Evolutionary conservation across 805 yeast species (phyloP), one percentile per base, ranked within the genome.

Genomic region (Kockiozyma suomiensis): DNA sequence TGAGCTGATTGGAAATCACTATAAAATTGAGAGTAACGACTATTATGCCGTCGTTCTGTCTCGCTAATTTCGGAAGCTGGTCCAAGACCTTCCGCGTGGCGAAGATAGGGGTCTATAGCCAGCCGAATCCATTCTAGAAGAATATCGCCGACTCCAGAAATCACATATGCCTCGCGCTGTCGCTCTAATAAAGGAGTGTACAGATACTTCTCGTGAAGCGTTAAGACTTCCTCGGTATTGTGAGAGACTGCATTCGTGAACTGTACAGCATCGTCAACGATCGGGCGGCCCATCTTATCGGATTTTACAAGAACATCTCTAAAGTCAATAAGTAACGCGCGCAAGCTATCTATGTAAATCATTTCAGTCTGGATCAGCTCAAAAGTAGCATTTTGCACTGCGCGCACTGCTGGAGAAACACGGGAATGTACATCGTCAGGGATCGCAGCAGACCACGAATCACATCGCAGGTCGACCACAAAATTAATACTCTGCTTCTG

Each of bases 361-460:
- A 86, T 88, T 64, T 89, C 96, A 50, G 84, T 81, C 58, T 83
- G 78, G 28, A 90, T 82, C 49, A 89, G 74, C 70, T 90, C 96
- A 73, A 87, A 90, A 3, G 88, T 80, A 57, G 85, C 84, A 57
- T 89, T 85, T 70, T 90, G 96, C 40, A 83, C 78, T 67, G 82
- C 83, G n/a, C 84, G 76, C 56, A 83, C 81, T 10, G 73, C 54
- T 45, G 55, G 62, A 17, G 65, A 65, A 13, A 72, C 42, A 2
- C 23, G 21, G 12, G 12, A 37, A 32, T 33, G 42, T 28, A 32
- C 65, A 2, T 59, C 66, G n/a, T 58, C 50, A 12, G 56, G 46
- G 3, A 45, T 47, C 2, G 56, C 30, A 28, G 56, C 65, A 0
- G 50, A 56, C 48, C 70, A 58, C 4, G 26, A 10, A 4, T 47